Conservation (phyloP, 2,329 filamentous ascomycete species). For the Sclerotinia nivalis region DNA sequence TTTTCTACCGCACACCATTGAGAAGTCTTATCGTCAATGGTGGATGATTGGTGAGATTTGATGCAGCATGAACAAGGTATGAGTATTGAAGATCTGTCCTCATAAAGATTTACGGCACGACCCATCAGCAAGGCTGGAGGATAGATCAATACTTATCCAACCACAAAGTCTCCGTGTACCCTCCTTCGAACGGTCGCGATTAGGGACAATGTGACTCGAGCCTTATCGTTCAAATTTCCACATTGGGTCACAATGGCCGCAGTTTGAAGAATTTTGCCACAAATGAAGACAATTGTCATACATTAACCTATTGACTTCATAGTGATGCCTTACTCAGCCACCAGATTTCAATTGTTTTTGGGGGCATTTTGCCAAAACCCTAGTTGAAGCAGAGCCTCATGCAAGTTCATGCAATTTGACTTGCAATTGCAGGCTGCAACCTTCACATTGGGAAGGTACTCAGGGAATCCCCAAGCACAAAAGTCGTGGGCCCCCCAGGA, state of each 20-base stretch:
- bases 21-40: not conserved
- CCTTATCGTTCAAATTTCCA: not conserved
- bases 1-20: not conserved
- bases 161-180: not conserved
- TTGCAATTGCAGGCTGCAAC: not conserved
- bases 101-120: not conserved
- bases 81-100: not conserved
- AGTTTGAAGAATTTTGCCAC: not conserved
- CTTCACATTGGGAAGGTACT: not conserved
- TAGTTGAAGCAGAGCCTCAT: conserved; percentile 2
- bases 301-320: not conserved
- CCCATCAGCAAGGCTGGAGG: not conserved
- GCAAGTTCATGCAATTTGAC: not conserved
- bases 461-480: not conserved
- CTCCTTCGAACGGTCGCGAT: not conserved
- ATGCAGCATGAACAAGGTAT: not conserved
- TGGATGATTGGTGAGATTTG: not conserved
- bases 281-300: not conserved
- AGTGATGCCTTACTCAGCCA: not conserved
- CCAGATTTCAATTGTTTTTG: not conserved
- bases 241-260: not conserved
- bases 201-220: not conserved
- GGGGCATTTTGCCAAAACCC: not conserved
- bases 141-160: not conserved
- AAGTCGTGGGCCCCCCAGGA: not conserved